phyloP scores from a whole-genome alignment of 106 monocot species.

The Dioscorea dumetorum region DNA sequence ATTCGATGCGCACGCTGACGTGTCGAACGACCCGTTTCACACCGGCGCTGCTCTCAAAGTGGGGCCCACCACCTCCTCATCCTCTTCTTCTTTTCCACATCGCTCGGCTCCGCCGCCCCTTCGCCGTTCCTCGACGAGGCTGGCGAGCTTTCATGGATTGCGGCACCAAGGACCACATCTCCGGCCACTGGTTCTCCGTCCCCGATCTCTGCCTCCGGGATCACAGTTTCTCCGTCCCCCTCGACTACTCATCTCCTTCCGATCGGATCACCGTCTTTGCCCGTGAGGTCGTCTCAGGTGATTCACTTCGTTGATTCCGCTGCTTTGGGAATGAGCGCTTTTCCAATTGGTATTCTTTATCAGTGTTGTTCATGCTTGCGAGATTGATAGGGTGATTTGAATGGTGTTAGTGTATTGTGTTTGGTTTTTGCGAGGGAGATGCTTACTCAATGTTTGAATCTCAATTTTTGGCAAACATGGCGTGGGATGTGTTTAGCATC shows the following conservation, averaged over 20 bases:
- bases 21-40: not conserved
- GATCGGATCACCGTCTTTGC: slow-evolving; percentile 70
- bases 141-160: slow-evolving; percentile 3
- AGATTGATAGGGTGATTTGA: no score
- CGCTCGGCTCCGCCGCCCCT: not conserved
- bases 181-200: slow-evolving; percentile 73
- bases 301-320: not conserved
- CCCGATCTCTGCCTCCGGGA: slow-evolving; percentile 90
- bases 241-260: slow-evolving; percentile 44
- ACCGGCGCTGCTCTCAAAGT: not conserved
- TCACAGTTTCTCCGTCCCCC: slow-evolving; percentile 78
- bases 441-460: no score
- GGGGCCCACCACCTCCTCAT: not conserved
- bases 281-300: slow-evolving; percentile 82
- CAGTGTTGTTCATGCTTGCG: no score
- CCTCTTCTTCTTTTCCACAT: not conserved
- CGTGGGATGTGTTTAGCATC: no score
- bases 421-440: no score
- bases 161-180: slow-evolving; percentile 21
- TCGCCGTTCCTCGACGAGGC: not conserved
- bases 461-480: no score
- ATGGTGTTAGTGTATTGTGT: no score
- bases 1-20: not conserved
- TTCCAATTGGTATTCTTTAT: no score
- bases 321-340: no score